Evolutionary conservation across 1,284 basidiomycete species (phyloP), one percentile per base, ranked within the genome.

Genomic region (Pholiota adiposa): DNA sequence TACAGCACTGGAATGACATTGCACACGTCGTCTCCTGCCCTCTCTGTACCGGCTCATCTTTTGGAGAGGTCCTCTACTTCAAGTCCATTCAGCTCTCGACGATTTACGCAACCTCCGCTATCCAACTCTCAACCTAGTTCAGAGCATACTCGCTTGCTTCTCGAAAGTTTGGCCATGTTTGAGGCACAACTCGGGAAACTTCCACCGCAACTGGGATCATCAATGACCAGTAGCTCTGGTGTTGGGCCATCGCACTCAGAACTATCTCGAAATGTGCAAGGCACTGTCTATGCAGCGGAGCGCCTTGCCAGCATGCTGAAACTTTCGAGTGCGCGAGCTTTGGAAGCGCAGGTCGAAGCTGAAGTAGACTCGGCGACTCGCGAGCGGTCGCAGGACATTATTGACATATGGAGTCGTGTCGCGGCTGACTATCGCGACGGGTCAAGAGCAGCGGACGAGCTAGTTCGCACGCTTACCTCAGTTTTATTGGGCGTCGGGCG

Each of bases 401-500:
- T 78, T 3, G 84, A 85, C 57, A 73, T 91, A 21, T 93, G 89
- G 89, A 77, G 82, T 55, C 74, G 78, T 51, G 82, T 92, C 9
- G 87, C 88, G 0, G 80, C 79, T 3, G 90, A 93, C 59, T 89
- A 86, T 67, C 74, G 90, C 38, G 91, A 93, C 58, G 82, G 83
- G 51, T 64, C 90, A 61, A 78, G 88, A 65, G 79, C 86, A 51
- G 89, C 88, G 61, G 91, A 93, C 69, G 91, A 93, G 68, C 76
- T 92, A 43, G 86, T 93, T 1, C 77, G 92, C 54, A 85, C 83
- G 8, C 78, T 90, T 70, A 93, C 92, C 2, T 85, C 83, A 40
- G 84, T 93, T 61, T 72, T 93, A 63, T 75, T 93, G 19, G 88
- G 88, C 33, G 80, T 89, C 4, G 90, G 91, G 25, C 85, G 83